phyloP scores from a whole-genome alignment of 1,284 basidiomycete genomes.

The Puccinia triticina region DNA sequence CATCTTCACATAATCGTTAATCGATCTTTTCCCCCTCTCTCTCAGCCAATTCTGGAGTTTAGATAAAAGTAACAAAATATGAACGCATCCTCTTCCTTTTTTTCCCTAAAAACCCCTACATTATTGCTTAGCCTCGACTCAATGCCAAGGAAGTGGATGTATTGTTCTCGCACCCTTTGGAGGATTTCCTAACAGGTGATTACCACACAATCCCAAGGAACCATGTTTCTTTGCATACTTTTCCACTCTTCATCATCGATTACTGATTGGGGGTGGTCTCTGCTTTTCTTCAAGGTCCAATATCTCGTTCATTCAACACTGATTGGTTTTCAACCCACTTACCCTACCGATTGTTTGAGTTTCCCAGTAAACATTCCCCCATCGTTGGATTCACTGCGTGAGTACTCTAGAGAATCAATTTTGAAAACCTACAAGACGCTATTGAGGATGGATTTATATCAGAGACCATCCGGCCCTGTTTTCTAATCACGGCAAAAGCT shows the following conservation, averaged over 20 bases:
- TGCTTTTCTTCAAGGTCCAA: neutral
- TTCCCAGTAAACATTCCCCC: conserved; percentile 35
- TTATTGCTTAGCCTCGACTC: conserved; percentile 28
- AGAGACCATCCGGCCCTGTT: too few relatives aligned
- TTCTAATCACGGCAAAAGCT: too few relatives aligned
- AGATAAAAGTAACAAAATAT: conserved; percentile 1
- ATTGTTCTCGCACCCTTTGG: conserved; percentile 35
- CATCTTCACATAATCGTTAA: neutral
- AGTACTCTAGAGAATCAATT: neutral
- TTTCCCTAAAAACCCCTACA: neutral
- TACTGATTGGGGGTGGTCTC: neutral
- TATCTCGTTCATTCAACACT: conserved; percentile 14
- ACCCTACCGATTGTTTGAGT: conserved; percentile 40
- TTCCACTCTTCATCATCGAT: neutral
- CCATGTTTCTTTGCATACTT: neutral
- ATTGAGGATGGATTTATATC: neutral
- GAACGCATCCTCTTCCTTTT: neutral
- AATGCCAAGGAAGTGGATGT: conserved; percentile 41
- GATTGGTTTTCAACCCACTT: conserved; percentile 35
- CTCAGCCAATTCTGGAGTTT: conserved; percentile 1
- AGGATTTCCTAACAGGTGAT: conserved; percentile 14
- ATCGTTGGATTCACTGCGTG: conserved; percentile 47
- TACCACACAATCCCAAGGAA: neutral
- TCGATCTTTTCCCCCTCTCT: neutral
- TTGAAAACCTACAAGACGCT: neutral